Evolutionary conservation across 2,329 filamentous ascomycete species (phyloP).

Genomic region (Colletotrichum liaoningense): DNA sequence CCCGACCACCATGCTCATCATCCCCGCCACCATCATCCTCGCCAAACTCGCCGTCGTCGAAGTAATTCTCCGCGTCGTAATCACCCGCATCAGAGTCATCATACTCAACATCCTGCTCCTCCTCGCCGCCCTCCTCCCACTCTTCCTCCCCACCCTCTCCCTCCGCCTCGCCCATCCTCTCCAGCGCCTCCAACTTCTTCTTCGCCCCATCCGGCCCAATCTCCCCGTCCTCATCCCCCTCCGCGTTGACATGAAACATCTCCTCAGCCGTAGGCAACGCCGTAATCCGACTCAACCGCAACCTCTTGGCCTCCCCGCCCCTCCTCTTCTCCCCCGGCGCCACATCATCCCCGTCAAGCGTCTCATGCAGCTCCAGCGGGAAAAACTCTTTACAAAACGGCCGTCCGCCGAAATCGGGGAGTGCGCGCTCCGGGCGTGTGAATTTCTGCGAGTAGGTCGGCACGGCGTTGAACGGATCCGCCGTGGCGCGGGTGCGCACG

Average conservation of each 20-base stretch:
- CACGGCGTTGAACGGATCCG: conserved; percentile 69
- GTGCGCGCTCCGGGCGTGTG: conserved; percentile 59
- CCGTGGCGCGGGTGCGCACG: conserved; percentile 64
- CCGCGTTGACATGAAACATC: conserved; percentile 54
- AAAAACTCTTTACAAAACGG: conserved; percentile 66
- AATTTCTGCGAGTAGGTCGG: conserved; percentile 70
- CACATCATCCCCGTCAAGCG: conserved; percentile 61
- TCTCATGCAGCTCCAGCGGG: conserved; percentile 66
- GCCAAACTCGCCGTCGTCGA: conserved; percentile 68
- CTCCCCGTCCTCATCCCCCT: conserved; percentile 43
- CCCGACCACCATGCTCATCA: conserved; percentile 56
- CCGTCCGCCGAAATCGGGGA: conserved; percentile 64
- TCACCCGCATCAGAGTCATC: conserved; percentile 71
- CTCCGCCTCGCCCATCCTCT: conserved; percentile 62
- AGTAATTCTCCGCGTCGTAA: conserved; percentile 71
- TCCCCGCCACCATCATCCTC: conserved; percentile 63
- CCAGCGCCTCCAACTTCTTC: conserved; percentile 57
- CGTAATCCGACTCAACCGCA: conserved; percentile 60
- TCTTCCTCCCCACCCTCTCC: conserved; percentile 59
- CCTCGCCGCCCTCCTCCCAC: conserved; percentile 58
- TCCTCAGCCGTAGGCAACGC: conserved; percentile 63
- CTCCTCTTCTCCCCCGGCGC: conserved; percentile 28
- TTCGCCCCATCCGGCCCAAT: conserved; percentile 42
- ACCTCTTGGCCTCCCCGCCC: conserved; percentile 54
- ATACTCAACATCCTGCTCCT: conserved; percentile 61